A percentile compares a stretch with the other conserved stretches of the same genome.
Evolutionary conservation across 2,329 filamentous ascomycete species (phyloP).

Genomic region (Exophiala sp.): DNA sequence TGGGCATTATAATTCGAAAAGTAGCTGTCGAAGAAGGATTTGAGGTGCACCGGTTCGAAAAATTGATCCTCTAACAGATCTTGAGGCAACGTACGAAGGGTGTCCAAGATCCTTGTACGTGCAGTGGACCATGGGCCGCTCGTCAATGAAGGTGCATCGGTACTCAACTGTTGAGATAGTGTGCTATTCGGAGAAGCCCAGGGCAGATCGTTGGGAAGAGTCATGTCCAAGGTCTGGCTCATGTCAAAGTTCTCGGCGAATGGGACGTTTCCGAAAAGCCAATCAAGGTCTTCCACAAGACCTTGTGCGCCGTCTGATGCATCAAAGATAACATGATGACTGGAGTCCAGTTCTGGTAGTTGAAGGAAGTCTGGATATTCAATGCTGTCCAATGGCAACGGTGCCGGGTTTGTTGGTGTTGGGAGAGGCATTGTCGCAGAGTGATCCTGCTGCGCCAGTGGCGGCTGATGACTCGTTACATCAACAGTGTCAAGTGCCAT

Average conservation of each 20-base stretch:
- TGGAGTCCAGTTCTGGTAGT: neutral
- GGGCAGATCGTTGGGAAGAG: constrained; percentile 16
- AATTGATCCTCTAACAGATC: constrained; percentile 26
- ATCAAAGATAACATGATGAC: constrained; percentile 24
- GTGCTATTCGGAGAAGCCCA: constrained; percentile 18
- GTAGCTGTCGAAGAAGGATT: constrained; percentile 28
- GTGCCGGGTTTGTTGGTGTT: neutral
- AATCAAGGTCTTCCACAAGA: constrained; percentile 28
- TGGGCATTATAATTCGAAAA: constrained; percentile 32
- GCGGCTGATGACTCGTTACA: neutral
- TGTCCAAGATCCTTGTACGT: constrained; percentile 22
- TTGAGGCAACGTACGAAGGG: constrained; percentile 22
- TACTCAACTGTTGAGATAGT: constrained; percentile 11
- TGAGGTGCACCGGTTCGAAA: constrained; percentile 28
- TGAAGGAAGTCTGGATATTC: constrained; percentile 5
- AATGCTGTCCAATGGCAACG: neutral
- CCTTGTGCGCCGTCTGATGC: constrained; percentile 24
- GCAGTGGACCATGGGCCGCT: constrained; percentile 22
- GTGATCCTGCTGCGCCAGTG: neutral
- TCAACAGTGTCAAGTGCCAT: neutral
- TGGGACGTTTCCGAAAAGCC: constrained; percentile 28
- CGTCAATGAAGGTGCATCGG: neutral
- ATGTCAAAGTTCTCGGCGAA: constrained; percentile 17
- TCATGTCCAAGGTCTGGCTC: constrained; percentile 5
- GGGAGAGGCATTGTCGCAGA: neutral